Evolutionary conservation across 257 asterid genomes (phyloP), one percentile per base, ranked within the genome.

Genomic region (Salvia miltiorrhiza): DNA sequence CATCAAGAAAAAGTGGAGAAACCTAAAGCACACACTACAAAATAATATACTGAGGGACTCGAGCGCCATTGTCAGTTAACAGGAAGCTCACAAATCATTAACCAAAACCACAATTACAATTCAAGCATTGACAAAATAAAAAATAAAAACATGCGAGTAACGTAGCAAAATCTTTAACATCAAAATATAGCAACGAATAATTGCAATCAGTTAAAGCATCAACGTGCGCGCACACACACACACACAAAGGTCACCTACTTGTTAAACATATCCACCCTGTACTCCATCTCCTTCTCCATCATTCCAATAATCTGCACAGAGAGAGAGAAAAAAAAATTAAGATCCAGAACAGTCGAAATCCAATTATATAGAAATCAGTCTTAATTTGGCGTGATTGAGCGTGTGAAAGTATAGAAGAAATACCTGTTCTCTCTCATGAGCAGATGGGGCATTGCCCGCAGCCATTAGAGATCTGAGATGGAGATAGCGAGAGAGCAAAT

Each of bases 241-340:
- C 35, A 23, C 14, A n/a, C n/a, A 71, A 19, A 9, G 35, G 63
- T 54, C 44, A 72, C 90, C 54, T 73, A 88, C 96, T 84, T 86
- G 89, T 83, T 88, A 73, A 88, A 88, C 83, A 69, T 72, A 26
- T 89, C 96, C 58, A 85, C 94, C 59, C 90, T 80, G 30, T 89
- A 87, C 54, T 87, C 96, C 96, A 87, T 89, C 78, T 89, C 94
- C 75, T 83, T 87, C 84, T 85, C 96, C 50, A 87, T 88, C 82
- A 81, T 81, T 16, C 82, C 83, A 71, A 83, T 80, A 44, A 89
- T 74, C 96, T 89, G 79, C 49, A 56, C 24, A n/a, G n/a, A n/a
- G n/a, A n/a, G 13, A 47, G 13, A 20, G 1, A 26, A 8, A 69
- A 11, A 11, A 6, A 10, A 13, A 7, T 56, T 26, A 28, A 50